Base-by-base conservation (phyloP, 805 yeast species). In the Lachancea nothofagi region DNA sequence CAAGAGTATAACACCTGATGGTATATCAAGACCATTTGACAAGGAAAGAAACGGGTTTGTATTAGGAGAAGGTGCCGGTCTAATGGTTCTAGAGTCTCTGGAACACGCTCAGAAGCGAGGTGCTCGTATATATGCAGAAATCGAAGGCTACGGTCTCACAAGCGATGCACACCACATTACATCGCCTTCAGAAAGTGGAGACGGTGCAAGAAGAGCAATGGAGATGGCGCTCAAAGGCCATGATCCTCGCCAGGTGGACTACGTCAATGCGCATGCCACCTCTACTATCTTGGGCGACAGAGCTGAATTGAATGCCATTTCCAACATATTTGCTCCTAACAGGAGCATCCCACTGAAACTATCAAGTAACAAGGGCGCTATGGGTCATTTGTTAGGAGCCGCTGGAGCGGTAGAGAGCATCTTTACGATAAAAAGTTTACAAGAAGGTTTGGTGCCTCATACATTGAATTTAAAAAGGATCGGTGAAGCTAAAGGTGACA, bases 231-330 rank as follows among this genome's bases (percentile, higher is more conserved):
- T 68, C 13, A 79, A 80, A 1, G 68, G 68, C 0, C 42, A 80
- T 2, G 55, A 57, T 1, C 70, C 78, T 0, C 32, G 53, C 3
- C 67, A 74, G 1, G 69, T 90, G 14, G 87, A 74, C 33, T 93
- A 88, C 54, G 70, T 93, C 34, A 93, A 94, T 62, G 97, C 98
- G 2, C 99, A 93, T 61, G 98, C 99, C 0, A 93, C 99, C 0
- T 85, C 96, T 0, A 93, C 99, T 0, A 65, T 69, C 5, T 64
- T 89, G 3, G 99, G 99, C 4, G 99, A 93, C 55, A 64, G 77
- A 14, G 93, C 96, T 0, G 99, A 93, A 55, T 78, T 83, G 52
- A 57, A 58, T 30, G 97, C 97, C 2, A 79, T 93, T 36, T 59
- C 66, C 34, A 59, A 71, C 3, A 51, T 83, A 3, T 75, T 86